Base-by-base conservation (phyloP, 352 stramenopile genomes). In the Aphanomyces invadans region DNA sequence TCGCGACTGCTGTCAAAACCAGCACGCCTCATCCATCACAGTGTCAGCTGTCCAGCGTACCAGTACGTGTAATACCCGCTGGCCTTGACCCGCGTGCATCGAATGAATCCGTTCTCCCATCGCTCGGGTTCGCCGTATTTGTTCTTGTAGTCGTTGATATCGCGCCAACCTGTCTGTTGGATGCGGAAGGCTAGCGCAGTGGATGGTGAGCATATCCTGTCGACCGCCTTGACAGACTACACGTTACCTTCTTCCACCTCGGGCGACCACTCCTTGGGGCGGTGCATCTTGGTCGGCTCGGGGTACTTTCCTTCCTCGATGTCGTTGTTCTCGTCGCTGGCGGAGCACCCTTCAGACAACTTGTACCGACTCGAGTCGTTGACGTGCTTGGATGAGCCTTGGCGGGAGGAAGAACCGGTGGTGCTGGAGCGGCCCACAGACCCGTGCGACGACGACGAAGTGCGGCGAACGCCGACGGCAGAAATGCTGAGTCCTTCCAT, bases 31-130 rank as follows among this genome's bases (percentile, higher is more conserved):
- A n/a, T n/a, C n/a, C n/a, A n/a, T n/a, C n/a, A 23, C 3, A 26
- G 11, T 12, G n/a, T 1, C 29, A 68, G n/a, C n/a, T n/a, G n/a
- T n/a, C n/a, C n/a, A n/a, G n/a, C 65, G 21, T 63, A 83, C 81
- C 83, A 92, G 65, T 92, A 92, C 0, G 83, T 91, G 69, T 88
- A 92, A 70, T 88, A 92, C 19, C 83, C 81, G 54, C 88, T 92
- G 68, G 76, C 84, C 65, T 92, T 90, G 44, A 90, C 83, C 38
- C 83, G 78, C 7, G 83, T 92, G 73, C 81, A 92, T 15, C 80
- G 81, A 59, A 91, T 81, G 62, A 79, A 88, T 15, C 80, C 81
- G 38, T 90, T 92, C 25, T 80, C 69, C 81, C 81, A 90, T 52
- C 80, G 80, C 23, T 90, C 79, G 2, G 80, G 83, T 46, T 89